Base-by-base conservation (phyloP, 306 rosid genomes). In the Gastrolobium bilobum region DNA sequence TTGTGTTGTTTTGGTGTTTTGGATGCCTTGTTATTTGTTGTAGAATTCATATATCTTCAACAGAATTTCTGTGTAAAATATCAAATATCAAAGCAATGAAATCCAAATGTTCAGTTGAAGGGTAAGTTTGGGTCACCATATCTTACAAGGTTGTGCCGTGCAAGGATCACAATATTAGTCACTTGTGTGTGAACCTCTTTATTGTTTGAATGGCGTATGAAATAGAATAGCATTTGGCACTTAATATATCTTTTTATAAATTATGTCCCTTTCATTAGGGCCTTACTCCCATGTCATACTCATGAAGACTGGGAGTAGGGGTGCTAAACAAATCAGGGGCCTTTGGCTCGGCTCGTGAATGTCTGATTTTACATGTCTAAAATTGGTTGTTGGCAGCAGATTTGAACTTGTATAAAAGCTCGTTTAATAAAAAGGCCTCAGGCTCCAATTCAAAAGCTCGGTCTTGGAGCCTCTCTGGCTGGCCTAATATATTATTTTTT, bases 31-130 rank as follows among this genome's bases (percentile, higher is more conserved):
- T 68, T 48, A 60, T 69, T 40, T 33, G 50, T 71, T 61, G 79
- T 81, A 59, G 2, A 60, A 60, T 71, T 66, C 39, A 14, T 6
- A n/a, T 14, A 5, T 68, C 3, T 52, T 10, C 51, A 35, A 64
- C 52, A 75, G 7, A 63, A 51, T 10, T 52, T 34, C 20, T 56
- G 39, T 82, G 81, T 61, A 81, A 31, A 78, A 14, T 46, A 73
- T 34, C 13, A 61, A 60, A 38, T 11, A n/a, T 42, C 38, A 60
- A 26, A 66, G 77, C 44, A 63, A 46, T 71, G 70, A 35, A 56
- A 70, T 42, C 58, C 53, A 62, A 5, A 43, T 43, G 51, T 44
- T 46, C 56, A 34, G 20, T 1, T 58, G 66, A 68, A 59, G 43
- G 14, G 3, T 57, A 63, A 57, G 5, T 29, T 73, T 56, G 56